Conservation (phyloP, 306 rosid species). For the Lupinus albus region DNA sequence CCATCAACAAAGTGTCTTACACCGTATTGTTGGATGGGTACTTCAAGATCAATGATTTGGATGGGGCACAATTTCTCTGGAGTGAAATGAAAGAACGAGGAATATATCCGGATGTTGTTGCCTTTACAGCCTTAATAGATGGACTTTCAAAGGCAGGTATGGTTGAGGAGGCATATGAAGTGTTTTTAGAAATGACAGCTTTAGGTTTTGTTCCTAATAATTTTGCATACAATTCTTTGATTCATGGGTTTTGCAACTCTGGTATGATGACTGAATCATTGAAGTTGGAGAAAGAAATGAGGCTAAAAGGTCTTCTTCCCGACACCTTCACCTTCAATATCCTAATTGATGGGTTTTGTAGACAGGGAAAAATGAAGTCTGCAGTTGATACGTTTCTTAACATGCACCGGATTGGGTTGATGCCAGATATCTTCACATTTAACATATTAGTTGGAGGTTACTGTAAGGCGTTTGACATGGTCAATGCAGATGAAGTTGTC, state of each 20-base stretch:
- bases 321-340: conserved; percentile 70
- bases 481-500: conserved; percentile 57
- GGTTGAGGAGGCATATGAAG: conserved; percentile 59
- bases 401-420: conserved; percentile 59
- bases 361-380: conserved; percentile 65
- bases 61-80: conserved; percentile 69
- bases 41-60: conserved; percentile 58
- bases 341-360: conserved; percentile 70
- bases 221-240: conserved; percentile 76
- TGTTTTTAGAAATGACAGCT: conserved; percentile 57
- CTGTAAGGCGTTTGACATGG: conserved; percentile 69
- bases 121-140: conserved; percentile 74
- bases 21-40: conserved; percentile 71
- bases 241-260: conserved; percentile 57
- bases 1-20: conserved; percentile 59
- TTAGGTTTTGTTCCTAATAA: conserved; percentile 73
- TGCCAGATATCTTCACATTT: conserved; percentile 66
- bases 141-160: conserved; percentile 69
- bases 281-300: conserved; percentile 67
- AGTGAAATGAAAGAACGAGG: conserved; percentile 65
- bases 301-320: conserved; percentile 64
- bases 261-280: conserved; percentile 64
- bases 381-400: conserved; percentile 59
- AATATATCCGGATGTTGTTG: conserved; percentile 67
- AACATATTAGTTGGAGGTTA: conserved; percentile 74